Conservation (phyloP, 257 asterid species). For the Nicotiana knightiana region DNA sequence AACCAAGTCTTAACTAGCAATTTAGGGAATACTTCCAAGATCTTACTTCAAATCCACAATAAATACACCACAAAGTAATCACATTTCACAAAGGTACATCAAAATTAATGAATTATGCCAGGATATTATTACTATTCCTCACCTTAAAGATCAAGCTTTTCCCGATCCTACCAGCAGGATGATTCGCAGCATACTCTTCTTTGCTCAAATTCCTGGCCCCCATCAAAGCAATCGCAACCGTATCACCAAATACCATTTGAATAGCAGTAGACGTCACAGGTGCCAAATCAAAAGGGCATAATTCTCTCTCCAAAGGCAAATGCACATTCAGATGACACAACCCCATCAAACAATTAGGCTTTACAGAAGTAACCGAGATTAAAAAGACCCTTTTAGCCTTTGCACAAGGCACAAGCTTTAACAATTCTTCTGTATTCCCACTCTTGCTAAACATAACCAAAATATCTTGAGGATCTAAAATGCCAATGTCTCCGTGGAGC, state of each 20-base stretch:
- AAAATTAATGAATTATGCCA: neutral
- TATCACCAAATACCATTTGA: slow-evolving; percentile 73
- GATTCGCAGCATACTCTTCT: slow-evolving; percentile 80
- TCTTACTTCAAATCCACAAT: neutral
- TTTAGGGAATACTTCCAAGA: neutral
- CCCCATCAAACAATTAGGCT: slow-evolving; percentile 54
- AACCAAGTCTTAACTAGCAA: neutral
- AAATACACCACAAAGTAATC: neutral
- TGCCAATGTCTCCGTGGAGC: slow-evolving; percentile 95
- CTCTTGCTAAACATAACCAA: slow-evolving; percentile 90
- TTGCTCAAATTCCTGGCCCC: slow-evolving; percentile 71
- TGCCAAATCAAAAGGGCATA: slow-evolving; percentile 93
- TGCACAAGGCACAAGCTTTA: slow-evolving; percentile 82
- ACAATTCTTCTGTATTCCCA: slow-evolving; percentile 73
- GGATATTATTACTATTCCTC: neutral
- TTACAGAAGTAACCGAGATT: slow-evolving; percentile 79
- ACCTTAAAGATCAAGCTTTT: slow-evolving; percentile 76
- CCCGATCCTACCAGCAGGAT: slow-evolving; percentile 51
- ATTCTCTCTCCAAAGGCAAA: slow-evolving; percentile 82
- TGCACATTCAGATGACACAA: slow-evolving; percentile 81
- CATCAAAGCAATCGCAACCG: slow-evolving; percentile 86
- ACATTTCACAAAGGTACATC: neutral
- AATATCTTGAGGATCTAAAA: slow-evolving; percentile 52
- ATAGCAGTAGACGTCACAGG: slow-evolving; percentile 51
- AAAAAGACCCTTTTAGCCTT: slow-evolving; percentile 80